phyloP scores from a whole-genome alignment of 2,329 filamentous ascomycete species.

The Didymosphaeria variabile region DNA sequence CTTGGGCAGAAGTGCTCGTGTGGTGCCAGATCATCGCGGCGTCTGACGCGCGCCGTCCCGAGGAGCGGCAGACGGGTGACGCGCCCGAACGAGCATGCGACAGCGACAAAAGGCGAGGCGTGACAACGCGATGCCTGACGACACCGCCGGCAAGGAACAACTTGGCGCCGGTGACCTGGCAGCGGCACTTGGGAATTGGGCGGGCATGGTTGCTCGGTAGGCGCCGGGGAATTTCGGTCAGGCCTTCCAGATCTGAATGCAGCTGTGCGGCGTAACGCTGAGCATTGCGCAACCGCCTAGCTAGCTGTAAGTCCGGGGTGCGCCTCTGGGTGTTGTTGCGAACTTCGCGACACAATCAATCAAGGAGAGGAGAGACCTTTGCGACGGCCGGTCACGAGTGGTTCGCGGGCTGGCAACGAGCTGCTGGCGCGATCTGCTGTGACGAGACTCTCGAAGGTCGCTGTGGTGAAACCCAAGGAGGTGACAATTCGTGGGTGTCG shows the following conservation, averaged over 20 bases:
- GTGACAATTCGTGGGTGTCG: not conserved
- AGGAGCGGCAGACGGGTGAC: constrained; percentile 13
- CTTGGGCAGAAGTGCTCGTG: constrained; percentile 30
- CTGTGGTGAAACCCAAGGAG: constrained; percentile 11
- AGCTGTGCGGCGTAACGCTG: constrained; percentile 11
- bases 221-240: constrained; percentile 9
- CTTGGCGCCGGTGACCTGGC: constrained; percentile 9
- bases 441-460: not conserved
- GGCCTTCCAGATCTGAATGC: constrained; percentile 3
- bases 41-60: constrained; percentile 45
- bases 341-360: not conserved
- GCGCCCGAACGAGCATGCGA: constrained; percentile 3
- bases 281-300: not conserved
- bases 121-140: constrained; percentile 26
- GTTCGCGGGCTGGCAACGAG: constrained; percentile 12
- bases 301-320: not conserved
- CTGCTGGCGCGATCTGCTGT: not conserved
- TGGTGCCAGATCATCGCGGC: constrained; percentile 51
- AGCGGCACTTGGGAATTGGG: constrained; percentile 3
- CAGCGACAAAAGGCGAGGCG: constrained; percentile 17
- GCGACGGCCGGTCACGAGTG: constrained; percentile 8
- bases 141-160: constrained; percentile 22
- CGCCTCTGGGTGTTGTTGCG: not conserved
- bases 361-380: not conserved
- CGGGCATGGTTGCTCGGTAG: constrained; percentile 10